Evolutionary conservation across 495 filamentous ascomycete species (phyloP).

Genomic region (Penicillium nucicola): DNA sequence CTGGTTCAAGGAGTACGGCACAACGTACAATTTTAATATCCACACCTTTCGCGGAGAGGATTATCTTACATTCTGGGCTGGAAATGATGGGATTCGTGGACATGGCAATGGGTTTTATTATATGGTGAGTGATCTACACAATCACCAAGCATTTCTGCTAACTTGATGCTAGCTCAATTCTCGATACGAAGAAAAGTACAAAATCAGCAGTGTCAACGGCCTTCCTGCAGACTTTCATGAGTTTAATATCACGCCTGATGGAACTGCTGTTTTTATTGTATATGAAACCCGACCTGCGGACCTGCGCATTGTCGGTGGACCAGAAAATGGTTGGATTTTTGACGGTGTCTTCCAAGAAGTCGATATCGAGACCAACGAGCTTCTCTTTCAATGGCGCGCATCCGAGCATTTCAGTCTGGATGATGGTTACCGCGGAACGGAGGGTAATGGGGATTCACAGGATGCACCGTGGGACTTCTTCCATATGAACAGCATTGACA

Average conservation of each 20-base stretch:
- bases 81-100: conserved; percentile 42
- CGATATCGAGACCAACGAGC: conserved; percentile 38
- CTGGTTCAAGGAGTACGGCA: conserved; percentile 35
- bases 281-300: conserved; percentile 44
- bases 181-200: conserved; percentile 44
- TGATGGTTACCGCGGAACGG: conserved; percentile 20
- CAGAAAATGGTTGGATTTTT: conserved; percentile 46
- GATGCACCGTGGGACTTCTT: conserved; percentile 42
- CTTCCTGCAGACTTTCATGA: conserved; percentile 41
- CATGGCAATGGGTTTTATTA: conserved; percentile 48
- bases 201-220: conserved; percentile 31
- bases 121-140: conserved; percentile 36
- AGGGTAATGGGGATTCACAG: conserved; percentile 21
- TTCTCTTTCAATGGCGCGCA: conserved; percentile 42
- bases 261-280: conserved; percentile 49
- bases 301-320: conserved; percentile 36
- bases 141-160: not conserved
- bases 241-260: conserved; percentile 43
- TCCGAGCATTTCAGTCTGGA: conserved; percentile 35
- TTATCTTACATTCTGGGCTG: conserved; percentile 52
- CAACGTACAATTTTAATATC: conserved; percentile 41
- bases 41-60: conserved; percentile 36
- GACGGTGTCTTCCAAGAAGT: conserved; percentile 52
- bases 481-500: conserved; percentile 46
- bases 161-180: conserved; percentile 37